Evolutionary conservation across 257 asterid species (phyloP), one percentile per base, ranked within the genome.

Genomic region (Rauvolfia tetraphylla): DNA sequence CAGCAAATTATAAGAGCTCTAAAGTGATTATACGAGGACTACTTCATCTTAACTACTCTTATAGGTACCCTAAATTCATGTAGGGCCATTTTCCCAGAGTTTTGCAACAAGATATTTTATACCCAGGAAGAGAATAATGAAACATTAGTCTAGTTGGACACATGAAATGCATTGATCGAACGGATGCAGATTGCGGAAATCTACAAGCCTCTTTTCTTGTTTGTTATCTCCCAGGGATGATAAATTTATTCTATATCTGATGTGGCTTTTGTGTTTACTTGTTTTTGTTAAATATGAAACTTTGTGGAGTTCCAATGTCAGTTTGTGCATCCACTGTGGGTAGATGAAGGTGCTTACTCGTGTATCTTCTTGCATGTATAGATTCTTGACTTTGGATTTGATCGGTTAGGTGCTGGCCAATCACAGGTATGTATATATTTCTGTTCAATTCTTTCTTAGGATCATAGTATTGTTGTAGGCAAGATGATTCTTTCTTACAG

Each of bases 381-480:
- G 99, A 89, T 95, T 83, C 97, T 95, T 74, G 99, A 95, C 88
- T 95, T 95, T 73, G 99, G 89, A 81, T 92, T 95, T 65, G 98
- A 95, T 83, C 96, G 99, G 59, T 79, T 95, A 88, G 99, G 99
- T 63, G 98, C 97, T 74, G 97, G 89, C 84, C 96, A 91, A 80
- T 90, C 99, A 58, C 89, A 88, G 99, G 99, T 95, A 86, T 61
- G 71, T 42, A n/a, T 78, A 31, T 74, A 75, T 69, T 46, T 77
- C 76, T 59, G 33, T 79, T 80, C 34, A 65, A 29, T 63, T 59
- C 72, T 4, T 38, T 71, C 39, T 38, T 38, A 34, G 51, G 51
- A 22, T 67, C 72, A 67, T 67, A 10, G 12, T 34, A 67, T 38
- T 61, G 68, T 4, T 38, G 38, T 38, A 11, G 9, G 33, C 31